Conservation (phyloP, 805 yeast genomes). For the Sugiyamaella americana region DNA sequence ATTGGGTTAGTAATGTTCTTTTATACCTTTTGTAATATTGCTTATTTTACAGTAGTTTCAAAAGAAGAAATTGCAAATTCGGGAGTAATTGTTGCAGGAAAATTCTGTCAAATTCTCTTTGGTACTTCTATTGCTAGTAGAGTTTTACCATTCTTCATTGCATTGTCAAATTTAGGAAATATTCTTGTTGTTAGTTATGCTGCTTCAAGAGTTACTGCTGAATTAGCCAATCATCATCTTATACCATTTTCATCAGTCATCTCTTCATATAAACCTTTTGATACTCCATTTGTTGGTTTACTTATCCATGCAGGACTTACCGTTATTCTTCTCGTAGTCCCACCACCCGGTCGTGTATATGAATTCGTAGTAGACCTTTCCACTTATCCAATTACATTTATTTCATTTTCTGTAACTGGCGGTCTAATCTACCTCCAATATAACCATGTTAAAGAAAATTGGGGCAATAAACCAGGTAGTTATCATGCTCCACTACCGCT, state of each 20-base stretch:
- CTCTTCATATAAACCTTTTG: conserved; percentile 36
- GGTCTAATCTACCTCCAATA: conserved; percentile 50
- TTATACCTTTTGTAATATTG: conserved; percentile 51
- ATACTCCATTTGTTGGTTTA: conserved; percentile 40
- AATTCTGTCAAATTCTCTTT: conserved; percentile 51
- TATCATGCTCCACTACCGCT: conserved; percentile 30
- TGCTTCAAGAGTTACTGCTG: conserved; percentile 53
- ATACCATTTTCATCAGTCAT: conserved; percentile 47
- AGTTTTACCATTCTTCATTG: conserved; percentile 50
- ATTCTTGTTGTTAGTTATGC: conserved; percentile 60
- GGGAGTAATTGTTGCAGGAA: conserved; percentile 61
- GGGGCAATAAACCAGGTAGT: conserved; percentile 34
- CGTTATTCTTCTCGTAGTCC: conserved; percentile 46
- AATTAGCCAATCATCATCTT: conserved; percentile 44
- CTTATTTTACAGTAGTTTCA: conserved; percentile 51
- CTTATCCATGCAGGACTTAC: conserved; percentile 52
- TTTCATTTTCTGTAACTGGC: conserved; percentile 45
- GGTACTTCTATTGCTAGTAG: conserved; percentile 48
- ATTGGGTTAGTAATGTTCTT: conserved; percentile 46
- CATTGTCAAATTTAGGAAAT: conserved; percentile 58
- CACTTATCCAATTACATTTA: conserved; percentile 59
- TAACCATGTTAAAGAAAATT: conserved; percentile 34
- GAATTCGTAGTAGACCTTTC: conserved; percentile 57
- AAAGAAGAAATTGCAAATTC: conserved; percentile 39
- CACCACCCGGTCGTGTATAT: conserved; percentile 60